phyloP scores from a whole-genome alignment of 2,329 filamentous ascomycete species.

The Alternaria angustiovoidea region DNA sequence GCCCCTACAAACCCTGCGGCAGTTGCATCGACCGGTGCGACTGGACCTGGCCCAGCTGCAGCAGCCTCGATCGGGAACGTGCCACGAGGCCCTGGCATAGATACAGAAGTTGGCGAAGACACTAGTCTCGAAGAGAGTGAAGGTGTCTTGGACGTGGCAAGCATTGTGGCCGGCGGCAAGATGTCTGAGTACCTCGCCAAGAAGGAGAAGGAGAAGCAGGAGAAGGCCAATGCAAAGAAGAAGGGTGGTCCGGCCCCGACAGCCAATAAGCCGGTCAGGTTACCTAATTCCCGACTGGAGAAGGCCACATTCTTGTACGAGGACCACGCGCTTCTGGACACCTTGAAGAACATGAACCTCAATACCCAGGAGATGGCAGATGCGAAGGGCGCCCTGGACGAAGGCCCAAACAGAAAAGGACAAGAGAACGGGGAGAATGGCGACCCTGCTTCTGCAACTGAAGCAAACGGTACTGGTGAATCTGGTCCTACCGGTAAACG shows the following conservation, averaged over 20 bases:
- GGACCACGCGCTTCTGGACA: slow-evolving; percentile 66
- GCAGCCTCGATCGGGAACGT: slow-evolving; percentile 54
- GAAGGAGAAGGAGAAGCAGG: slow-evolving; percentile 80
- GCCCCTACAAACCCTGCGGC: slow-evolving; percentile 61
- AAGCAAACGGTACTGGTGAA: slow-evolving; percentile 40
- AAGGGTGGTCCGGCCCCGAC: slow-evolving; percentile 67
- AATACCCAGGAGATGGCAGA: slow-evolving; percentile 57
- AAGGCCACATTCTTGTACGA: slow-evolving; percentile 78
- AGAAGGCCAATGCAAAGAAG: slow-evolving; percentile 68
- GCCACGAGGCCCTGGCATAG: slow-evolving; percentile 62
- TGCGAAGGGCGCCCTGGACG: slow-evolving; percentile 62
- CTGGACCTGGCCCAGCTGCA: slow-evolving; percentile 56
- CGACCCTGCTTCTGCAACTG: slow-evolving; percentile 32
- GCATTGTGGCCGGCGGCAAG: slow-evolving; percentile 81
- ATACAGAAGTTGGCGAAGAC: slow-evolving; percentile 63
- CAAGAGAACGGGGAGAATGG: slow-evolving; percentile 46
- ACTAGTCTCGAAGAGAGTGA: slow-evolving; percentile 66
- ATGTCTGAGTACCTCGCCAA: slow-evolving; percentile 83
- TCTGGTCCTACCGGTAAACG: slow-evolving; percentile 21
- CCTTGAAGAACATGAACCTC: slow-evolving; percentile 61
- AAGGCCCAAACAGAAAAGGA: slow-evolving; percentile 53
- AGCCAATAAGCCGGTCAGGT: slow-evolving; percentile 64
- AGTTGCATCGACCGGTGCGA: slow-evolving; percentile 63
- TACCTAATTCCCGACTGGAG: slow-evolving; percentile 77
- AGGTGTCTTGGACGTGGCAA: slow-evolving; percentile 83